Base-by-base conservation (phyloP, 305 asterid genomes). In the Fraxinus albicans region DNA sequence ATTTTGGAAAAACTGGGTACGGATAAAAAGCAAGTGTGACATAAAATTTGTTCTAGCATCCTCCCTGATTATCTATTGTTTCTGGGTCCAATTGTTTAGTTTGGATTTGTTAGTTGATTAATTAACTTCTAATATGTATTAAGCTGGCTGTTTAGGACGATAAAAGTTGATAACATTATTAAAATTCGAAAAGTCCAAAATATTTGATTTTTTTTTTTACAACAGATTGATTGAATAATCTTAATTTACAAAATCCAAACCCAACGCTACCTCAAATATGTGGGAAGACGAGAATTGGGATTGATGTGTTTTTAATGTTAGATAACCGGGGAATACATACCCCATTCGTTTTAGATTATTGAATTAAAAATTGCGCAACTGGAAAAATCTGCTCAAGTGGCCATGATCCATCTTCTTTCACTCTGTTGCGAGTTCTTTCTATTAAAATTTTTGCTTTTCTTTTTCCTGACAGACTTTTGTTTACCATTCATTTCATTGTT, bases 401-500 rank as follows among this genome's bases (percentile, higher is more conserved):
- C 83, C 31, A 21, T 76, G 38, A 25, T 58, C 4, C 27, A 34
- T 35, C 5, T 13, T 3, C 33, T 38, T n/a, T 7, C 21, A 31
- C 40, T 13, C n/a, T 12, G 55, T 31, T 70, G 8, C 35, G 5
- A 23, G 6, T 38, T 21, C 8, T 9, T 65, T 4, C 13, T 6
- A 6, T 29, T 33, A 23, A 2, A 12, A 44, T 8, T 17, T 17
- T 50, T 50, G 31, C 7, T 5, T n/a, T 60, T 67, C 36, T 27
- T 67, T 40, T 73, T 79, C 21, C 27, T 50, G 35, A 70, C 19
- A 27, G 19, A 74, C 80, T 77, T 9, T 17, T 38, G 50, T 77
- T 73, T 42, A 81, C 75, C 19, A 27, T 2, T 40, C 47, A 76
- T 27, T 75, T 42, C 81, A n/a, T 76, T 31, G 25, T 90, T 87